Conservation (phyloP, 2,329 filamentous ascomycete species). For the Colletotrichum sp. region DNA sequence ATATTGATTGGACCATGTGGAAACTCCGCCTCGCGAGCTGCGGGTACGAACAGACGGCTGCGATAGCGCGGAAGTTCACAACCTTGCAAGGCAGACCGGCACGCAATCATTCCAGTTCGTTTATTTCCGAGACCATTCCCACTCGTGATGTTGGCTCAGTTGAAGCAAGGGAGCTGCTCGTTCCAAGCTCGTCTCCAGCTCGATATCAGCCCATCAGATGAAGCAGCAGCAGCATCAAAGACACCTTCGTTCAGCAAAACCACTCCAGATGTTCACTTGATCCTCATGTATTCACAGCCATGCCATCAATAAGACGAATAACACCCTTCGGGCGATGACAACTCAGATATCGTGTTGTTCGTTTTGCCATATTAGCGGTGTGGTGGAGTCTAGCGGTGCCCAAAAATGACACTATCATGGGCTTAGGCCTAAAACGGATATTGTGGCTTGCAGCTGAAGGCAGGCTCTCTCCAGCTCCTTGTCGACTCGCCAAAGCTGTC, state of each 20-base stretch:
- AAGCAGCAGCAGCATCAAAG: not conserved
- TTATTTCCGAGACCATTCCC: not conserved
- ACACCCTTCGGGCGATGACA: not conserved
- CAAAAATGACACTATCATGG: slow-evolving; percentile 13
- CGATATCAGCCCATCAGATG: not conserved
- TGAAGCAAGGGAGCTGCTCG: not conserved
- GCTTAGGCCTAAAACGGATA: slow-evolving; percentile 12
- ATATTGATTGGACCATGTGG: not conserved
- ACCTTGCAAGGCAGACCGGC: slow-evolving; percentile 10
- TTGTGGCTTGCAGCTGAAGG: slow-evolving; percentile 21
- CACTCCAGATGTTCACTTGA: not conserved
- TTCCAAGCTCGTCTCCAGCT: not conserved
- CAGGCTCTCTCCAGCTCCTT: slow-evolving; percentile 8
- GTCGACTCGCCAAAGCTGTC: slow-evolving; percentile 9
- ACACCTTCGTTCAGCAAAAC: not conserved
- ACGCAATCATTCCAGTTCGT: not conserved
- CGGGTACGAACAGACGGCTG: not conserved
- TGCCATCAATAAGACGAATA: not conserved
- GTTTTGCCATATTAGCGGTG: slow-evolving; percentile 5
- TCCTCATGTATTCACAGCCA: not conserved
- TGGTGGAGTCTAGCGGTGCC: slow-evolving; percentile 15
- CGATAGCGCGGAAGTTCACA: not conserved
- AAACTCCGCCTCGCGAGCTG: slow-evolving; percentile 8
- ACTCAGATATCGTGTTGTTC: not conserved
- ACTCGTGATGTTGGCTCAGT: not conserved